Conservation (phyloP, 1,139 yeast species). For the Magnusiomyces magnusii region DNA sequence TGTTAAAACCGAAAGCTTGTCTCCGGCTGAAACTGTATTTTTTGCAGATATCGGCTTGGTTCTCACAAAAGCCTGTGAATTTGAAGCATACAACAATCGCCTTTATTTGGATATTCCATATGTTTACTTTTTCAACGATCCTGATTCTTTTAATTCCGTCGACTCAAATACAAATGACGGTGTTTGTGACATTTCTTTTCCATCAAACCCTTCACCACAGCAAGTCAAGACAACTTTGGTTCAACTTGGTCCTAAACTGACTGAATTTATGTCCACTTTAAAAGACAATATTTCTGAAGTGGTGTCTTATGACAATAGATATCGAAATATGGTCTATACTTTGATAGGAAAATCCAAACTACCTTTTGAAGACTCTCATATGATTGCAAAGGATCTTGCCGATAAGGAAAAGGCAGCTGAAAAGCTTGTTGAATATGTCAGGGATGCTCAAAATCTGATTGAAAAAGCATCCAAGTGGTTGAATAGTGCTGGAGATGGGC, state of each 20-base stretch:
- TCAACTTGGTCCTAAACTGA: not conserved
- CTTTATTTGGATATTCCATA: constrained; percentile 1
- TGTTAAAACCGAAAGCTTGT: not conserved
- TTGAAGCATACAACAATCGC: constrained; percentile 1
- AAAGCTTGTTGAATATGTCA: not conserved
- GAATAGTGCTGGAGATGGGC: not conserved
- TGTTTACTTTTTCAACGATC: not conserved
- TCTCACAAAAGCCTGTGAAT: constrained; percentile 3
- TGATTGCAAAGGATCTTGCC: constrained; percentile 5
- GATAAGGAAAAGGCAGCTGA: not conserved
- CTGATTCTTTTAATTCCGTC: not conserved
- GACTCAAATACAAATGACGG: not conserved
- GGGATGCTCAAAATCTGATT: not conserved
- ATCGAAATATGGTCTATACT: constrained; percentile 3
- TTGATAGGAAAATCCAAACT: constrained; percentile 1
- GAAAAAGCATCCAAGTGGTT: not conserved
- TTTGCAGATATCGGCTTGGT: not conserved
- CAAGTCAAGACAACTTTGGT: not conserved
- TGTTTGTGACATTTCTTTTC: not conserved
- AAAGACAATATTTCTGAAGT: not conserved
- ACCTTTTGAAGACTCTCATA: constrained; percentile 5
- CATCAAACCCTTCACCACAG: not conserved
- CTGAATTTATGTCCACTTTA: not conserved
- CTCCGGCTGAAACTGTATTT: not conserved
- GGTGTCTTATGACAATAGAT: not conserved